phyloP scores from a whole-genome alignment of 1,284 basidiomycete genomes.

The Papiliotrema fonsecae region DNA sequence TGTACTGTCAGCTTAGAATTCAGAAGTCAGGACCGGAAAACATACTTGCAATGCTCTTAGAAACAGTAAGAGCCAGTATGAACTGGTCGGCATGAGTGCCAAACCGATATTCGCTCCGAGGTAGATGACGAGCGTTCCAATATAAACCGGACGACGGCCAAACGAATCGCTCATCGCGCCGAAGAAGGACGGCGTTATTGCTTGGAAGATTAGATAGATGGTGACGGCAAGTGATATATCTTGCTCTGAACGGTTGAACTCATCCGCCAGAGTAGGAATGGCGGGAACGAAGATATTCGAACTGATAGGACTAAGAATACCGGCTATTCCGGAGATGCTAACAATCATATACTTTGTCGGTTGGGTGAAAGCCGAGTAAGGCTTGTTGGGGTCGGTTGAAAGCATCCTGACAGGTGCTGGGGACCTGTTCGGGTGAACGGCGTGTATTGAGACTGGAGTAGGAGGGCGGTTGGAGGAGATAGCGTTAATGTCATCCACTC shows the following conservation, averaged over 20 bases:
- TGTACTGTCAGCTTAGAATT: not conserved
- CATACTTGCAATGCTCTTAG: constrained; percentile 39
- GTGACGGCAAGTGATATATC: constrained; percentile 45
- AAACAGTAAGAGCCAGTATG: constrained; percentile 43
- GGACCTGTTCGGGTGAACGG: not conserved
- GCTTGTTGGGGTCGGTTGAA: constrained; percentile 10
- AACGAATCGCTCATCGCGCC: constrained; percentile 39
- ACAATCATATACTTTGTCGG: constrained; percentile 24
- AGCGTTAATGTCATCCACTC: not conserved
- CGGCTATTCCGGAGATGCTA: not conserved
- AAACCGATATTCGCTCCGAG: constrained; percentile 42
- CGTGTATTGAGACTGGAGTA: not conserved
- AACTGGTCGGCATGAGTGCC: constrained; percentile 36
- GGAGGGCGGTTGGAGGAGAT: not conserved
- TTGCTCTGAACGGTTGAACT: constrained; percentile 31
- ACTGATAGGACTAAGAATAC: constrained; percentile 9
- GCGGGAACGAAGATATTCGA: constrained; percentile 42
- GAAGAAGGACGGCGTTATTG: constrained; percentile 44
- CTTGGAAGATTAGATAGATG: constrained; percentile 45
- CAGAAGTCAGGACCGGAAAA: not conserved
- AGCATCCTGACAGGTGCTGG: constrained; percentile 3
- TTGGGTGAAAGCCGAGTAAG: constrained; percentile 35
- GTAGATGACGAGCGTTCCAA: constrained; percentile 42
- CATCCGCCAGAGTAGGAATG: constrained; percentile 35
- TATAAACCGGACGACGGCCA: constrained; percentile 40